Conservation (phyloP, 2,329 filamentous ascomycete genomes). For the Xylariaceae sp. region DNA sequence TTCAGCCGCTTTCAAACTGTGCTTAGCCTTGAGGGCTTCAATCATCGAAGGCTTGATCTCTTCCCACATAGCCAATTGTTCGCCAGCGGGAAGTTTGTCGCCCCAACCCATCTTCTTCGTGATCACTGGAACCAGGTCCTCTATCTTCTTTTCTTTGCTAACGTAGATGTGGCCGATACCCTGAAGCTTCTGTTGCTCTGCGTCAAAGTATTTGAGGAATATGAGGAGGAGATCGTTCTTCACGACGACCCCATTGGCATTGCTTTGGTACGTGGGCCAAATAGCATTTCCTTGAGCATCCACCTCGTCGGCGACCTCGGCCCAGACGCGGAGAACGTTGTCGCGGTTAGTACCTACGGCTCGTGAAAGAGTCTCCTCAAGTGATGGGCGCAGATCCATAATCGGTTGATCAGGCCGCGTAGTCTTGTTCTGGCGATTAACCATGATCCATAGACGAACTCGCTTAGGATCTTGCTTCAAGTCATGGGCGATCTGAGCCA, state of each 20-base stretch:
- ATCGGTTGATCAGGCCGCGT: constrained; percentile 86
- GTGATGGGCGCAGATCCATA: constrained; percentile 67
- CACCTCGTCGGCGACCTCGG: constrained; percentile 69
- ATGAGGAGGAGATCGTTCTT: constrained; percentile 69
- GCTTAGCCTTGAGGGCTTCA: constrained; percentile 85
- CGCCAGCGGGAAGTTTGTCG: constrained; percentile 61
- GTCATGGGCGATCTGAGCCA: constrained; percentile 65
- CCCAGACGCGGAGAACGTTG: constrained; percentile 77
- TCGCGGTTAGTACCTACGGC: constrained; percentile 56
- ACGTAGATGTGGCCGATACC: constrained; percentile 85
- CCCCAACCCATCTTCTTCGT: constrained; percentile 82
- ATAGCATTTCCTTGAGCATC: constrained; percentile 63
- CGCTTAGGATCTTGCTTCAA: constrained; percentile 62
- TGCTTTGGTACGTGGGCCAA: constrained; percentile 63
- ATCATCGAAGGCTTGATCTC: constrained; percentile 99
- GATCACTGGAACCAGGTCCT: constrained; percentile 75
- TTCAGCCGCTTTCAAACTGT: constrained; percentile 83
- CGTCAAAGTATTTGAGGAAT: constrained; percentile 90
- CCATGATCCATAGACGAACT: constrained; percentile 91
- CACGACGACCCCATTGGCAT: constrained; percentile 52
- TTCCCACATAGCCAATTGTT: constrained; percentile 73
- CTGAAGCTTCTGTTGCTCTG: constrained; percentile 66
- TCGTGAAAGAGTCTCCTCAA: constrained; percentile 62
- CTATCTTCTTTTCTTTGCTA: constrained; percentile 79
- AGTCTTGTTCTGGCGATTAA: constrained; percentile 97